A percentile compares a stretch with the other conserved stretches of the same genome.
Conservation (phyloP, 2,329 filamentous ascomycete species). For the Trichoderma sp. region DNA sequence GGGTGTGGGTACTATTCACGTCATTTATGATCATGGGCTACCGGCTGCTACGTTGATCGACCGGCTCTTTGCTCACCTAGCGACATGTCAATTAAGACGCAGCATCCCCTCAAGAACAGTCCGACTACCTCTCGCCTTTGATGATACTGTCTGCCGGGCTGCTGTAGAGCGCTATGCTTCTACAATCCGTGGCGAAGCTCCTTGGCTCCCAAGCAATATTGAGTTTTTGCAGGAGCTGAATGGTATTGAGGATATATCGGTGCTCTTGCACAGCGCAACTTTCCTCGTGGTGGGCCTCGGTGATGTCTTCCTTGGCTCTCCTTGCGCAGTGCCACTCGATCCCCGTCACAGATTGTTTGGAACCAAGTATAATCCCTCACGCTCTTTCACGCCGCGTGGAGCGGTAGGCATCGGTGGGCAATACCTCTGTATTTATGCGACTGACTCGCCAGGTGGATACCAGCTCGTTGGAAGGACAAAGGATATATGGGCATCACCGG, state of each 20-base stretch:
- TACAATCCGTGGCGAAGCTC: background rate
- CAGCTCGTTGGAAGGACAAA: background rate
- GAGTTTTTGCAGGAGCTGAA: background rate
- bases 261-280: background rate
- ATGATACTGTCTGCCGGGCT: background rate
- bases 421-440: background rate
- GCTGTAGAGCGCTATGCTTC: background rate
- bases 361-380: background rate
- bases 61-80: background rate
- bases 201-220: background rate
- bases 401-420: background rate
- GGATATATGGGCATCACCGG: background rate
- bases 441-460: background rate
- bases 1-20: background rate
- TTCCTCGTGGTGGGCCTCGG: background rate
- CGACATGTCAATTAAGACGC: background rate
- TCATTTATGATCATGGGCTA: background rate
- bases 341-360: background rate
- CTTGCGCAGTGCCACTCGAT: background rate
- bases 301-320: background rate
- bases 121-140: background rate
- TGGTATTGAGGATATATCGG: background rate
- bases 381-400: background rate
- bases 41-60: background rate
- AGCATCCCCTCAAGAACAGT: background rate